Conservation (phyloP, 306 rosid genomes). For the Quercus parvula region DNA sequence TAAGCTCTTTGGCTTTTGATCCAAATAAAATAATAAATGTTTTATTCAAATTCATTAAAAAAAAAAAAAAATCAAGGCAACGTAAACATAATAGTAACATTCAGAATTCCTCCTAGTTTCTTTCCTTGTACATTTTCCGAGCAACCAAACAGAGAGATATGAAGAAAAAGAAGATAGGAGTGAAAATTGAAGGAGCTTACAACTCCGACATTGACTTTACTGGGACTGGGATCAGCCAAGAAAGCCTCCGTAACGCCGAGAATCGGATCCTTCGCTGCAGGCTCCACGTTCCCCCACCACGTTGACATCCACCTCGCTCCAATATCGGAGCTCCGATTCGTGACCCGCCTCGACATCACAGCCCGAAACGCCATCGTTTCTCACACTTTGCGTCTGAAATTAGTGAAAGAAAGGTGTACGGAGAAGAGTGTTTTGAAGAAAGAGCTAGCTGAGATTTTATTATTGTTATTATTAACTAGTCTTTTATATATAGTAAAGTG, state of each 20-base stretch:
- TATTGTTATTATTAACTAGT: too few relatives aligned
- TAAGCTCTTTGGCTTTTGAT: background rate
- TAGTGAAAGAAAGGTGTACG: too few relatives aligned
- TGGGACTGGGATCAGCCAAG: constrained; percentile 84
- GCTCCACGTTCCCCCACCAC: constrained; percentile 78
- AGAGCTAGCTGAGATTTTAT: too few relatives aligned
- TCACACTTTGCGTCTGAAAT: background rate
- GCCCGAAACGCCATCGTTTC: constrained; percentile 52
- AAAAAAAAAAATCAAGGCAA: background rate
- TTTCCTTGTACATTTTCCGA: background rate
- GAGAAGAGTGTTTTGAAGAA: too few relatives aligned
- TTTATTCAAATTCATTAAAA: background rate
- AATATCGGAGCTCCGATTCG: constrained; percentile 34
- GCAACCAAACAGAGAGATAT: background rate
- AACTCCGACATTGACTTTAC: constrained; percentile 92
- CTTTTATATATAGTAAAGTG: too few relatives aligned
- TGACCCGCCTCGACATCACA: constrained; percentile 17
- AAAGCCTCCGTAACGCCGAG: constrained; percentile 98
- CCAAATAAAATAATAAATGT: constrained; percentile 2
- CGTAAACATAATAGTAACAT: background rate
- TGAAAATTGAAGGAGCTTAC: constrained; percentile 42
- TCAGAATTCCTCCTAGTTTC: background rate
- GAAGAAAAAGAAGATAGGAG: background rate
- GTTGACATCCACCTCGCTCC: constrained; percentile 68
- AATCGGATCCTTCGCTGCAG: constrained; percentile 93